These are phyloP conservation scores for Claviceps cyperi DNA, from an alignment of 2,329 filamentous ascomycete species.

Conservation along the genomic window DNA sequence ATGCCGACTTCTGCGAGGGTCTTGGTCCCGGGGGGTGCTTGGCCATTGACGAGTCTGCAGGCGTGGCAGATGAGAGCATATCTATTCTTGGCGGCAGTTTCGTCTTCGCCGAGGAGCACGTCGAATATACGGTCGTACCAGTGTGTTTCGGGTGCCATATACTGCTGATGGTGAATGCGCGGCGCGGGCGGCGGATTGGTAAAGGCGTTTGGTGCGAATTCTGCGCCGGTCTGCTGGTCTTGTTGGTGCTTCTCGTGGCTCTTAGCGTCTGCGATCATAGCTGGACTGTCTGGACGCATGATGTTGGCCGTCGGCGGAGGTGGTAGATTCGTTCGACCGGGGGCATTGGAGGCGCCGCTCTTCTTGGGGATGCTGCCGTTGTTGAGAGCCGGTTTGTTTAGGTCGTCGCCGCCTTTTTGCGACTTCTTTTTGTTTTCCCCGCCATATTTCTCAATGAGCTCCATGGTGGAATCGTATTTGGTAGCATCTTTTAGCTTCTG, in stretches of 20 bases:
- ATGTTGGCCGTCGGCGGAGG: slow-evolving; percentile 53
- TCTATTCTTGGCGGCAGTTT: slow-evolving; percentile 81
- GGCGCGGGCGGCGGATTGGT: slow-evolving; percentile 6
- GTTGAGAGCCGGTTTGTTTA: slow-evolving; percentile 4
- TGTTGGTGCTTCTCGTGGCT: background rate
- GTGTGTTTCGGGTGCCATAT: slow-evolving; percentile 32
- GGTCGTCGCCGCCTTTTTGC: slow-evolving; percentile 4
- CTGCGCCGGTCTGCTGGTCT: slow-evolving; percentile 23
- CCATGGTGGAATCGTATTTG: slow-evolving; percentile 87
- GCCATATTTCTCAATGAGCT: slow-evolving; percentile 89
- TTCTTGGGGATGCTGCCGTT: background rate
- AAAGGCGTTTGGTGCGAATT: slow-evolving; percentile 60
- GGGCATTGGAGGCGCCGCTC: slow-evolving; percentile 4
- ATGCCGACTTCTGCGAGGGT: slow-evolving; percentile 63
- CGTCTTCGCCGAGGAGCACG: slow-evolving; percentile 84
- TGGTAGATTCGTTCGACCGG: slow-evolving; percentile 30
- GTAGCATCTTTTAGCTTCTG: slow-evolving; percentile 90
- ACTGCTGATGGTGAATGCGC: slow-evolving; percentile 4
- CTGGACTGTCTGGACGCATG: slow-evolving; percentile 23
- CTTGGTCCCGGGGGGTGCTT: slow-evolving; percentile 77
- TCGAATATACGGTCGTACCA: slow-evolving; percentile 97
- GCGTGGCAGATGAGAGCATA: slow-evolving; percentile 70
- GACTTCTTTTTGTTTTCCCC: slow-evolving; percentile 34
- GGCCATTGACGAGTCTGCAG: slow-evolving; percentile 86
- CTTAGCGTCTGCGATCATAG: slow-evolving; percentile 1